phyloP scores from a whole-genome alignment of 495 filamentous ascomycete genomes.

The Schizothecium vesticola region DNA sequence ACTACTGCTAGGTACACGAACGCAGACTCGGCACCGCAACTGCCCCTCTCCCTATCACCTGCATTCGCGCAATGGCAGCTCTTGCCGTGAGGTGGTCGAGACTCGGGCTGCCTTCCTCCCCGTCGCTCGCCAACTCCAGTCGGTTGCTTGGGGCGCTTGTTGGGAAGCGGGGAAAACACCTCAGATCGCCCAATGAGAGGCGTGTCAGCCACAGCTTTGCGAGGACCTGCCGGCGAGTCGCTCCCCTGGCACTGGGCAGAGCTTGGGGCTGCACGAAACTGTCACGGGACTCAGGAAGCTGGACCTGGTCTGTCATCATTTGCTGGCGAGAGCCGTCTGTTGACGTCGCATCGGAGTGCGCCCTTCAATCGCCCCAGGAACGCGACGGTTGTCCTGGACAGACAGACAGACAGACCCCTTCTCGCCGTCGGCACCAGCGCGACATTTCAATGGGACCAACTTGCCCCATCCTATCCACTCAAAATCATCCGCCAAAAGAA shows the following conservation, averaged over 20 bases:
- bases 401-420: too few relatives aligned
- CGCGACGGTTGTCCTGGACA: not conserved
- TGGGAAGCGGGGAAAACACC: slow-evolving; percentile 2
- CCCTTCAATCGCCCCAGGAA: not conserved
- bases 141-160: slow-evolving; percentile 6
- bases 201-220: not conserved
- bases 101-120: not conserved
- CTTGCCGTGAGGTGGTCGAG: not conserved
- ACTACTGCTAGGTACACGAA: not conserved
- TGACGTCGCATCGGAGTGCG: not conserved
- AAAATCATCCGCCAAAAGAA: not conserved
- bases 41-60: not conserved
- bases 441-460: too few relatives aligned
- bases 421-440: too few relatives aligned
- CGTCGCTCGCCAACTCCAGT: not conserved
- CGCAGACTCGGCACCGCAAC: not conserved
- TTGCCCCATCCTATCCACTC: too few relatives aligned
- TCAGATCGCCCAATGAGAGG: not conserved
- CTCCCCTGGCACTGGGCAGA: not conserved
- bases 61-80: slow-evolving; percentile 1
- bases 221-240: not conserved
- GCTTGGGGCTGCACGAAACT: not conserved
- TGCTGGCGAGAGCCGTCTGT: slow-evolving; percentile 5
- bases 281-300: slow-evolving; percentile 6
- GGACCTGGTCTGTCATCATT: slow-evolving; percentile 2